Evolutionary conservation across 208 protist genomes (phyloP).

Genomic region (Angomonas deanei): DNA sequence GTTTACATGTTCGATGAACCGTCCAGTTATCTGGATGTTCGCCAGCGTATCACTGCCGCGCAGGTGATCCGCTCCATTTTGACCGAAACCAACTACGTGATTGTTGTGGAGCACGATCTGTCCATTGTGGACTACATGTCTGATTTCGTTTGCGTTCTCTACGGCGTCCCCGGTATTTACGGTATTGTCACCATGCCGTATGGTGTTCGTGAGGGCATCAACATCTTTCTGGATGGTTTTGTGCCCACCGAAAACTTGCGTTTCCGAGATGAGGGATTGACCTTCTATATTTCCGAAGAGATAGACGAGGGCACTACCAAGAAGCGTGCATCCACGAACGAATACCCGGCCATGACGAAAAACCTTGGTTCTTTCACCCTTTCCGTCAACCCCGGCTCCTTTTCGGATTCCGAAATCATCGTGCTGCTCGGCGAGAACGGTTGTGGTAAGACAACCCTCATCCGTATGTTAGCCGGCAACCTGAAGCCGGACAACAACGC

Average conservation of each 20-base stretch:
- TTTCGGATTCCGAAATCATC: constrained; percentile 99
- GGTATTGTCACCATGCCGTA: constrained; percentile 99
- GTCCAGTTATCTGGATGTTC: constrained; percentile 99
- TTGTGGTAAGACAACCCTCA: constrained; percentile 99
- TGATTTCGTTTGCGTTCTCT: constrained; percentile 99
- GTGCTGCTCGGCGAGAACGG: constrained; percentile 99
- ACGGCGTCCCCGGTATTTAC: constrained; percentile 99
- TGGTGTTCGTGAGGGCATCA: constrained; percentile 99
- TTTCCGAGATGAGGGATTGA: constrained; percentile 97
- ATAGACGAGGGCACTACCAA: constrained; percentile 57
- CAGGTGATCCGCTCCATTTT: constrained; percentile 95
- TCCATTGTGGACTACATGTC: constrained; percentile 99
- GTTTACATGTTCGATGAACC: constrained; percentile 99
- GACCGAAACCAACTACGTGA: constrained; percentile 93
- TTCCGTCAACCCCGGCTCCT: constrained; percentile 92
- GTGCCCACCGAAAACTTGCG: constrained; percentile 99
- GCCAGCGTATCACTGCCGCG: constrained; percentile 98
- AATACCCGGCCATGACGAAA: constrained; percentile 98
- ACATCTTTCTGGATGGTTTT: constrained; percentile 99
- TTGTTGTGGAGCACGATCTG: constrained; percentile 99
- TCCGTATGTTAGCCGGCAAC: constrained; percentile 97
- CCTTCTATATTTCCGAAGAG: constrained; percentile 92
- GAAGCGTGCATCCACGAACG: constrained; percentile 74
- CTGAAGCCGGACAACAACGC: constrained; percentile 82
- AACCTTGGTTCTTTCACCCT: constrained; percentile 94